Evolutionary conservation across 1,284 basidiomycete genomes (phyloP), one percentile per base, ranked within the genome.

Genomic region (Puccinia coronata): DNA sequence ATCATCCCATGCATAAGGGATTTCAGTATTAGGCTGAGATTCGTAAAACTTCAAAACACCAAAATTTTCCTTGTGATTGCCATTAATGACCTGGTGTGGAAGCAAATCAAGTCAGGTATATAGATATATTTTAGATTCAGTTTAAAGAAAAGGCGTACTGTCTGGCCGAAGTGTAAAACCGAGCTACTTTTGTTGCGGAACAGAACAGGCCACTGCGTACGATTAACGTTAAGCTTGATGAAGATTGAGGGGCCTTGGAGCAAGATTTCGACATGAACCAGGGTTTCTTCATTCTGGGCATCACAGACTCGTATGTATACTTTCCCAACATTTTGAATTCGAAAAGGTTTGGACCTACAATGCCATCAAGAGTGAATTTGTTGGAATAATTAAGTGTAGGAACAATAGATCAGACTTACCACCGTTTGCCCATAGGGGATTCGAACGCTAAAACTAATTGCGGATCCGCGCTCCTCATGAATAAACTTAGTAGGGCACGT

Each of bases 311-410:
- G 80, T 43, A 81, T 59, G 41, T 67, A 81, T 6, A 81, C 72
- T 69, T 81, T 81, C 23, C 80, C 80, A 41, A 81, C 80, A 57
- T 81, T 69, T 81, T 81, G 80, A 18, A 81, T 81, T 69, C 51
- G 80, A 41, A 81, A 81, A 53, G 71, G 70, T 47, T 81, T 81
- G 53, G 72, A 81, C 80, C 80, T 81, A 36, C 6, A 55, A 47
- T 14, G 23, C n/a, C 43, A 75, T 12, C 20, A 76, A 18, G 1
- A 18, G 1, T 2, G 43, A 65, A 28, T 55, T 65, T 18, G 11
- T 76, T 76, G 28, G 34, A 70, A 18, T 39, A 28, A 20, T 11
- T 39, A 65, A 53, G 41, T 16, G 28, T 41, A 14, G 31, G n/a
- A 20, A 25, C 8, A 20, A 34, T 23, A 28, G 18, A n/a, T 41